phyloP scores from a whole-genome alignment of 352 stramenopile species.

The Phytophthora litchii region DNA sequence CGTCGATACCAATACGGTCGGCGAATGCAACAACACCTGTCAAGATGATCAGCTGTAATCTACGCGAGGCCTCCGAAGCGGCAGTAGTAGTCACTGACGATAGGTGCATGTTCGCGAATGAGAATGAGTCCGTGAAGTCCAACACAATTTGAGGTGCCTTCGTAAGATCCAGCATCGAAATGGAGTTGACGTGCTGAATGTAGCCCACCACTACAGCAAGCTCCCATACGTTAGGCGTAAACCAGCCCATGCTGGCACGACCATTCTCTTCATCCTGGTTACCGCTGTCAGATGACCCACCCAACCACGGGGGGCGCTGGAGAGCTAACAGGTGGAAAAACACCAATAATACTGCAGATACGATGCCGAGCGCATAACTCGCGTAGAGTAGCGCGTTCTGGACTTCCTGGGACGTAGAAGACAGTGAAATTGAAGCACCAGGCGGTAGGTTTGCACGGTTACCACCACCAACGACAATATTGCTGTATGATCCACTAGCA shows the following conservation, averaged over 20 bases:
- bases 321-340: slow-evolving; percentile 65
- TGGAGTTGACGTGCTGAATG: slow-evolving; percentile 72
- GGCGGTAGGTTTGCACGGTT: slow-evolving; percentile 58
- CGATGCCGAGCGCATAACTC: slow-evolving; percentile 55
- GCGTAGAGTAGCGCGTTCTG: slow-evolving; percentile 59
- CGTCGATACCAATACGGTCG: slow-evolving; percentile 65
- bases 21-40: slow-evolving; percentile 75
- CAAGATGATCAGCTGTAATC: slow-evolving; percentile 58
- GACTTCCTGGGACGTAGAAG: slow-evolving; percentile 39
- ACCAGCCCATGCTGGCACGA: slow-evolving; percentile 35
- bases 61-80: slow-evolving; percentile 35
- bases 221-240: slow-evolving; percentile 76
- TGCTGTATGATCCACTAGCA: slow-evolving; percentile 31
- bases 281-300: slow-evolving; percentile 21
- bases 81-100: slow-evolving; percentile 42
- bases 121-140: slow-evolving; percentile 80
- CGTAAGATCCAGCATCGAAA: slow-evolving; percentile 75
- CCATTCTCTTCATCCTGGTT: slow-evolving; percentile 25
- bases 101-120: slow-evolving; percentile 68
- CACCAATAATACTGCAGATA: slow-evolving; percentile 53
- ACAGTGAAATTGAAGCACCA: slow-evolving; percentile 65
- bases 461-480: slow-evolving; percentile 51
- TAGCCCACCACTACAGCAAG: slow-evolving; percentile 63
- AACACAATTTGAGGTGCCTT: slow-evolving; percentile 80
- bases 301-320: slow-evolving; percentile 46